Evolutionary conservation across 2,329 filamentous ascomycete genomes (phyloP), one percentile per base, ranked within the genome.

Genomic region (Onygenales sp.): DNA sequence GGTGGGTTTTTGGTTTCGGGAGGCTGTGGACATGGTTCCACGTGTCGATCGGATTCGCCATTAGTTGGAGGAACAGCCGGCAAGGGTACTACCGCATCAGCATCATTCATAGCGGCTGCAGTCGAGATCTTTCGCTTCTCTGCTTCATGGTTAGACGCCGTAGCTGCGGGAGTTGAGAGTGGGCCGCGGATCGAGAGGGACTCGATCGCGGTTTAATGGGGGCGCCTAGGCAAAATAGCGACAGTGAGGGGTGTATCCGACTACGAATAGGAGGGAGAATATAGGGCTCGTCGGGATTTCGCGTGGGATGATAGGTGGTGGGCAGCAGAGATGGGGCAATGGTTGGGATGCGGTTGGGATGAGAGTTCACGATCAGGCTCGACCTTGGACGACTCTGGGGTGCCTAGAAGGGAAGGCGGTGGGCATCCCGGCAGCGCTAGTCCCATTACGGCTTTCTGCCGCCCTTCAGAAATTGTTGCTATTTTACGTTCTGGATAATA

Each of bases 81-180:
- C 60, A 69, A 58, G 59, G 64, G 64, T 58, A 68, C 63, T 60
- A 67, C 65, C 60, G 68, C 64, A 56, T 72, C 71, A 61, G 68
- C 71, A 73, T 73, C 70, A 73, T 69, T 73, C 71, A 73, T 73
- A 72, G 69, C 70, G 71, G 66, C 69, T 71, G 63, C 66, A 69
- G 64, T 69, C 63, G 68, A 67, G 61, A 60, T 63, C 59, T 64
- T 63, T 62, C 57, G 55, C 58, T 69, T 63, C 66, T 64, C 67
- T 60, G 72, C 71, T 68, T 72, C 71, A 73, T 73, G 68, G 70
- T 73, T 63, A 68, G 66, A 62, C 61, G 66, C 66, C 64, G 68
- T 69, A 65, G 64, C 63, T 63, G 65, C 59, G 58, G 57, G 54
- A 54, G 61, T 60, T 59, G 56, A 60, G 62, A 55, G 61, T 39